Evolutionary conservation across 805 yeast species (phyloP), one percentile per base, ranked within the genome.

Genomic region (Suhomyces pyralidae): DNA sequence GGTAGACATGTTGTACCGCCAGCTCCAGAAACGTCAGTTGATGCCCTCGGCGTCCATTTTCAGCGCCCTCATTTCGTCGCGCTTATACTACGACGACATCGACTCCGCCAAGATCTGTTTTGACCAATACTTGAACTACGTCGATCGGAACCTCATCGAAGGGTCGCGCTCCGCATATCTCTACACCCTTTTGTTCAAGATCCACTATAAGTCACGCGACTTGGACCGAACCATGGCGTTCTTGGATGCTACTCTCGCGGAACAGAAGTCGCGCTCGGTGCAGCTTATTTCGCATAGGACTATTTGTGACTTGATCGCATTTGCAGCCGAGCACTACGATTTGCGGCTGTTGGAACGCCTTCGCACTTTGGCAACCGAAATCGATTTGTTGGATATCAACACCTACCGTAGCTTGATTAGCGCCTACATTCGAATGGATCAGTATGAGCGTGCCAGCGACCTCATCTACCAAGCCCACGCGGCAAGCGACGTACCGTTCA

Each of bases 1-100:
- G 62, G 83, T 80, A 9, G 80, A 78, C 25, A 66, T 62, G 52
- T 68, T 88, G 52, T 85, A 75, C 66, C 54, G 68, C n/a, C 79
- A 81, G 59, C 59, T 83, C 28, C 45, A 69, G 5, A 65, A 71
- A 49, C 70, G 84, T 50, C 74, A 76, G 1, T 72, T 82, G 61
- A 59, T 55, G 3, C 89, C 90, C 1, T 69, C 74, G 3, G 66
- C 73, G 1, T 60, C 64, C 7, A 71, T 83, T 0, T 64, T 74
- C 48, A 71, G 74, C 30, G 78, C 83, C 0, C 60, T 84, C 42
- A 76, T 84, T 48, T 64, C 69, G 25, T 58, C 78, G n/a, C 66
- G 75, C 42, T 58, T 78, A 12, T 66, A 64, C 22, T 61, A 70
- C 6, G 69, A 74, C 8, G 70, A 79, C 34, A 63, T 68, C 22